phyloP scores from a whole-genome alignment of 2,329 filamentous ascomycete genomes.

The Cladosporium sp. region DNA sequence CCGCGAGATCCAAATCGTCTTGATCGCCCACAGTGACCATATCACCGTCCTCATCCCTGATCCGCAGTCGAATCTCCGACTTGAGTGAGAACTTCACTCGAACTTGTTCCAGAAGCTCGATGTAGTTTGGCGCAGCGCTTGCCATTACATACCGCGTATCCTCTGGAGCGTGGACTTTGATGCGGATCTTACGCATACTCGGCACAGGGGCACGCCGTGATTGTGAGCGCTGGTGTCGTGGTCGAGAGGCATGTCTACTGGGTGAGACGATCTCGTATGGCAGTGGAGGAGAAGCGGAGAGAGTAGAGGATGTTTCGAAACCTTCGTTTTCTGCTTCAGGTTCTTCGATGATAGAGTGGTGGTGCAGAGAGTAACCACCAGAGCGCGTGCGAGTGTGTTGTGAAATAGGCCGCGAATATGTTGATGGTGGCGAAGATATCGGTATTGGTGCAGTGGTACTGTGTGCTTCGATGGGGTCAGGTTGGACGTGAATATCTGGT shows the following conservation, averaged over 20 bases:
- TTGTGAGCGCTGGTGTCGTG: slow-evolving; percentile 52
- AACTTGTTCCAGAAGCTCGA: slow-evolving; percentile 76
- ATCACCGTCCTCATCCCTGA: slow-evolving; percentile 83
- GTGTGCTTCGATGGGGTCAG: slow-evolving; percentile 42
- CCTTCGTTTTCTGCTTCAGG: slow-evolving; percentile 71
- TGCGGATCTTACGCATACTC: slow-evolving; percentile 74
- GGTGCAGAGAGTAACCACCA: slow-evolving; percentile 35
- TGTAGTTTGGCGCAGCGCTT: slow-evolving; percentile 59
- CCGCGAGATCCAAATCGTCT: slow-evolving; percentile 89
- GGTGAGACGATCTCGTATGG: slow-evolving; percentile 63
- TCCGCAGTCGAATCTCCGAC: slow-evolving; percentile 83
- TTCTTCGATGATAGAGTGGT: slow-evolving; percentile 73
- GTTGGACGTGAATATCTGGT: slow-evolving; percentile 65
- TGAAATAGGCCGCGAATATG: slow-evolving; percentile 23
- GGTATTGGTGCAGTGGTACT: slow-evolving; percentile 27
- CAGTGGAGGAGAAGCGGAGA: slow-evolving; percentile 56
- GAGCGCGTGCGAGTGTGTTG: slow-evolving; percentile 36
- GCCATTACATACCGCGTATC: slow-evolving; percentile 95
- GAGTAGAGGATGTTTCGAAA: slow-evolving; percentile 54
- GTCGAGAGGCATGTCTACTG: slow-evolving; percentile 23
- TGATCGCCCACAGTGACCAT: slow-evolving; percentile 98
- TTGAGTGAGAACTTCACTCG: slow-evolving; percentile 81
- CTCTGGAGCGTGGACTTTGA: slow-evolving; percentile 84
- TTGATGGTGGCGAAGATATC: slow-evolving; percentile 19
- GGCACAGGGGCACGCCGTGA: slow-evolving; percentile 39